phyloP scores from a whole-genome alignment of 192 early-diverging fungal genomes.

The Polychytrium aggregatum region DNA sequence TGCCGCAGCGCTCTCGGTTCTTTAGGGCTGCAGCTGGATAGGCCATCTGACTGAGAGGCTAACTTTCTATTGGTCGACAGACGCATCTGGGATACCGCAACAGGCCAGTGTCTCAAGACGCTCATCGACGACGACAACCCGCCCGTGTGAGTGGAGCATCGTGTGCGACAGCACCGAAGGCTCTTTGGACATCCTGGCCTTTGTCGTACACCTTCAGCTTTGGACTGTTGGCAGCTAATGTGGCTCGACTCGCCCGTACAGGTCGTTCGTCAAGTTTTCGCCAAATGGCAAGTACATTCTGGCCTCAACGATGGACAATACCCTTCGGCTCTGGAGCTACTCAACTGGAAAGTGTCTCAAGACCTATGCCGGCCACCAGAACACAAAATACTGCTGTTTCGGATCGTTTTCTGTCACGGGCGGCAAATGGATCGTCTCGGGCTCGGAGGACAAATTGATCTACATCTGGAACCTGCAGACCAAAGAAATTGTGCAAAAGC shows the following conservation, averaged over 20 bases:
- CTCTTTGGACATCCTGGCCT: no score
- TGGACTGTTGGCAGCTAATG: background rate
- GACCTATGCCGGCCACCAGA: constrained; percentile 82
- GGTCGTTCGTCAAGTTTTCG: constrained; percentile 93
- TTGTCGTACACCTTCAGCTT: background rate
- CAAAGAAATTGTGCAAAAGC: constrained; percentile 85
- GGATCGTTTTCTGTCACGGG: constrained; percentile 86
- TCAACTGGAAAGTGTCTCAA: constrained; percentile 94
- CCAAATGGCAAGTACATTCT: constrained; percentile 98
- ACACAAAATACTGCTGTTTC: constrained; percentile 87
- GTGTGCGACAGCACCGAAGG: no score
- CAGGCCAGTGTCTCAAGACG: constrained; percentile 97
- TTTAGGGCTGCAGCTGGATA: constrained; percentile 2
- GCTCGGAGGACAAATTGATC: constrained; percentile 85
- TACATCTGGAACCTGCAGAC: constrained; percentile 98
- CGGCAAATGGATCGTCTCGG: constrained; percentile 93
- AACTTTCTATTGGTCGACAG: constrained; percentile 21
- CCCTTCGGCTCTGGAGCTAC: constrained; percentile 89
- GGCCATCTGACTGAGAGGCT: background rate
- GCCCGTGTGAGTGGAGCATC: constrained; percentile 74
- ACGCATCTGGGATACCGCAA: constrained; percentile 96
- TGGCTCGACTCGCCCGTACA: constrained; percentile 7
- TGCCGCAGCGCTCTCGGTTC: background rate
- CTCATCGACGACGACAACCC: constrained; percentile 92
- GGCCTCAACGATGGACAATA: constrained; percentile 86